These are phyloP conservation scores for Cordyceps tenuipes DNA, from an alignment of 2,329 filamentous ascomycete species.

Conservation along the genomic window DNA sequence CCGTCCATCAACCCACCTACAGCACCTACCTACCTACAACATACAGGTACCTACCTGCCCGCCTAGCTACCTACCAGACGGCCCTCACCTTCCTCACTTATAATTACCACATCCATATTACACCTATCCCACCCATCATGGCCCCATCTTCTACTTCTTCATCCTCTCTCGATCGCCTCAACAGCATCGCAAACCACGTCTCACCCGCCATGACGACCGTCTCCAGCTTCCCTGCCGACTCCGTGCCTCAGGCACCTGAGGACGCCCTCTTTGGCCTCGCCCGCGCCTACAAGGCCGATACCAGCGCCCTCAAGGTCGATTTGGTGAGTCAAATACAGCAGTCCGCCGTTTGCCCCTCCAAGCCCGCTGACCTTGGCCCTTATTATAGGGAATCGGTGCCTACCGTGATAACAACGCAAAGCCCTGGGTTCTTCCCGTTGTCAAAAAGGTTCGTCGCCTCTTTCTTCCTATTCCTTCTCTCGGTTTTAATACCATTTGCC, in stretches of 20 bases:
- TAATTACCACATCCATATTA: not conserved
- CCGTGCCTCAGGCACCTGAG: constrained; percentile 83
- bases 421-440: constrained; percentile 93
- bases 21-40: too few relatives aligned
- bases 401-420: constrained; percentile 94
- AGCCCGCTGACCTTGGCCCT: not conserved
- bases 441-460: constrained; percentile 74
- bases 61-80: too few relatives aligned
- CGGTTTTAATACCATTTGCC: not conserved
- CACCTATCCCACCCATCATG: constrained; percentile 10
- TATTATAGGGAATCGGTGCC: constrained; percentile 64
- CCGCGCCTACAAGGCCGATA: constrained; percentile 77
- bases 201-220: constrained; percentile 41
- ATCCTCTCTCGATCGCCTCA: constrained; percentile 44
- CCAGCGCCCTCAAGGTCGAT: constrained; percentile 76
- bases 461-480: constrained; percentile 3
- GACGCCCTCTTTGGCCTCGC: constrained; percentile 92
- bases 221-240: constrained; percentile 66
- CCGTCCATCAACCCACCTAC: too few relatives aligned
- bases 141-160: constrained; percentile 29
- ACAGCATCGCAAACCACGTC: constrained; percentile 63
- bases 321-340: constrained; percentile 49
- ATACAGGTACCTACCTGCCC: too few relatives aligned
- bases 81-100: too few relatives aligned
- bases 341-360: not conserved